A percentile compares a stretch with the other conserved stretches of the same genome.
These are phyloP conservation scores for Pyrenophora tritici-repentis DNA, from an alignment of 2,329 filamentous ascomycete species.

Conservation along the genomic window DNA sequence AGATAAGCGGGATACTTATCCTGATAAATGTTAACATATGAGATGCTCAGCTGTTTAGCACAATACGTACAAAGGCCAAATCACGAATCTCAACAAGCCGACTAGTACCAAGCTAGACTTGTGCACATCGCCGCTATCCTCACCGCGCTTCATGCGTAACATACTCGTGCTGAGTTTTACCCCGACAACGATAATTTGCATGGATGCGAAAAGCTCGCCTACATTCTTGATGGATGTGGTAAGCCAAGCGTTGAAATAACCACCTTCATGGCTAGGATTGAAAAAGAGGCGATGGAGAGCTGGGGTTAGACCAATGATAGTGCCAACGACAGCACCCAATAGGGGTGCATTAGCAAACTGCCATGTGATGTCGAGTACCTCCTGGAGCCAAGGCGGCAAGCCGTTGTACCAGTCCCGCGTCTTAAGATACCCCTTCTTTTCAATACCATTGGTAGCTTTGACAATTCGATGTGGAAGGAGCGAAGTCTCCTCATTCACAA, in stretches of 20 bases:
- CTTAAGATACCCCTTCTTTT: constrained; percentile 41
- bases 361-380: constrained; percentile 49
- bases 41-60: neutral
- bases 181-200: constrained; percentile 69
- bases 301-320: constrained; percentile 64
- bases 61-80: constrained; percentile 58
- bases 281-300: constrained; percentile 67
- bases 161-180: constrained; percentile 65
- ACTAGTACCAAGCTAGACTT: constrained; percentile 59
- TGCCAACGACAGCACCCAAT: constrained; percentile 63
- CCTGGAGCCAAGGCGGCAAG: constrained; percentile 47
- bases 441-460: constrained; percentile 31
- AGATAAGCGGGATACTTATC: constrained; percentile 61
- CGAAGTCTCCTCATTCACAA: constrained; percentile 55
- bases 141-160: constrained; percentile 52
- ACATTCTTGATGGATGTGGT: constrained; percentile 66
- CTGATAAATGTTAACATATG: constrained; percentile 14
- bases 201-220: constrained; percentile 65
- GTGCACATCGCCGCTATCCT: constrained; percentile 52
- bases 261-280: constrained; percentile 60
- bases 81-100: constrained; percentile 61
- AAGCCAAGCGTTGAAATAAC: constrained; percentile 69
- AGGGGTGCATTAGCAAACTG: constrained; percentile 66
- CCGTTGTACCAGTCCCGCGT: constrained; percentile 43
- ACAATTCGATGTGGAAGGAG: constrained; percentile 54